Conservation (phyloP, 2,329 filamentous ascomycete species). For the Penicillium sp. region DNA sequence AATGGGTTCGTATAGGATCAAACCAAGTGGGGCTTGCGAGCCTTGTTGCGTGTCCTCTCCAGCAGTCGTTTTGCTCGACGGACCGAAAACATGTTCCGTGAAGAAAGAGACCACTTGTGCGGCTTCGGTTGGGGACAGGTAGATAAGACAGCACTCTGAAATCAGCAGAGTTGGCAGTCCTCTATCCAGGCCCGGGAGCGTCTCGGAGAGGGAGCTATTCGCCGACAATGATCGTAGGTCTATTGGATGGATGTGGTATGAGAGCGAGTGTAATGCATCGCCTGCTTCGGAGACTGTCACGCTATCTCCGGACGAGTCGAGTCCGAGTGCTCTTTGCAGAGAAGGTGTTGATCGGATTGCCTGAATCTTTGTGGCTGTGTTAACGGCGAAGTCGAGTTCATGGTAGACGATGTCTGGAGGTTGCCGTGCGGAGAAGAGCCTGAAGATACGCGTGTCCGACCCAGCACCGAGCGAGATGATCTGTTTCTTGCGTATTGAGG, state of each 20-base stretch:
- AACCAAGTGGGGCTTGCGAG: constrained; percentile 45
- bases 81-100: constrained; percentile 48
- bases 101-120: constrained; percentile 66
- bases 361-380: constrained; percentile 65
- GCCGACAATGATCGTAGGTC: constrained; percentile 64
- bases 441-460: constrained; percentile 85
- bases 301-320: constrained; percentile 29
- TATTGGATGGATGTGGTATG: constrained; percentile 59
- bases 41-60: constrained; percentile 1
- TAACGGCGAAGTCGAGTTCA: constrained; percentile 83
- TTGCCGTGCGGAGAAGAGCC: constrained; percentile 56
- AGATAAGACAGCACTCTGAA: constrained; percentile 94
- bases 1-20: constrained; percentile 88
- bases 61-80: constrained; percentile 22
- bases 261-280: constrained; percentile 46
- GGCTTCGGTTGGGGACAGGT: constrained; percentile 68
- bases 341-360: constrained; percentile 35
- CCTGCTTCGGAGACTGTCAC: constrained; percentile 39
- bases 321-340: constrained; percentile 32
- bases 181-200: constrained; percentile 50
- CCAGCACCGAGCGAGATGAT: constrained; percentile 91
- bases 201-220: constrained; percentile 4
- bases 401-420: constrained; percentile 68
- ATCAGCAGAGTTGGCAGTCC: constrained; percentile 76
- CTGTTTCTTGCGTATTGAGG: constrained; percentile 52